Conservation (phyloP, 83 land plant species). For the Isoetes engelmannii region DNA sequence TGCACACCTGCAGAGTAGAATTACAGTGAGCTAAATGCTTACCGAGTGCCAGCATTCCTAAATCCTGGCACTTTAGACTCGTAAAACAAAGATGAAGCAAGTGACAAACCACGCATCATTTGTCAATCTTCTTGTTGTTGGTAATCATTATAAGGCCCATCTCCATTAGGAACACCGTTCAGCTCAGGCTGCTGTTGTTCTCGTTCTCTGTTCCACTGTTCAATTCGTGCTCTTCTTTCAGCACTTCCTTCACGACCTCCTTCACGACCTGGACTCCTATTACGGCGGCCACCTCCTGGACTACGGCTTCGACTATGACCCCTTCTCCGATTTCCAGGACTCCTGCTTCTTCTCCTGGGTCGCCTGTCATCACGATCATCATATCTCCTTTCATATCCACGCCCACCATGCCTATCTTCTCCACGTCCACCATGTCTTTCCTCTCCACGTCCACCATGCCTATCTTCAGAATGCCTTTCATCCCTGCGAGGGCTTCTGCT, state of each 20-base stretch:
- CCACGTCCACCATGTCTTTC: slow-evolving; percentile 13
- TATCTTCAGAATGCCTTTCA: neutral
- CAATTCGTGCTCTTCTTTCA: slow-evolving; percentile 42
- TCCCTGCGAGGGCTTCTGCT: slow-evolving; percentile 11
- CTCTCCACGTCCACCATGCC: slow-evolving; percentile 3
- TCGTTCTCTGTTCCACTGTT: slow-evolving; percentile 49
- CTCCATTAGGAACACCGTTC: too few relatives aligned
- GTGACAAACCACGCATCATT: too few relatives aligned
- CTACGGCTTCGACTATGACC: slow-evolving; percentile 34
- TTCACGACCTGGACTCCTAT: slow-evolving; percentile 26
- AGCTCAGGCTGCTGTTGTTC: slow-evolving; percentile 27
- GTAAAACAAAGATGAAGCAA: too few relatives aligned
- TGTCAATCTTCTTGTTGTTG: too few relatives aligned
- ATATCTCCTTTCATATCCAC: slow-evolving; percentile 27
- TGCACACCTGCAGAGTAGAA: too few relatives aligned
- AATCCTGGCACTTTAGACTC: too few relatives aligned
- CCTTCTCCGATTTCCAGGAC: slow-evolving; percentile 21
- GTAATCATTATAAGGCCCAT: too few relatives aligned
- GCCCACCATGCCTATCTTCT: slow-evolving; percentile 9
- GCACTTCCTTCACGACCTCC: slow-evolving; percentile 35
- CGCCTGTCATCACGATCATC: slow-evolving; percentile 27
- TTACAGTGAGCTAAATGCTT: too few relatives aligned
- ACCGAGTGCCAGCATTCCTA: too few relatives aligned
- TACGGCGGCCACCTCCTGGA: slow-evolving; percentile 9
- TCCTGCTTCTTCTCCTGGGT: slow-evolving; percentile 21